Evolutionary conservation across 2,329 filamentous ascomycete genomes (phyloP), one percentile per base, ranked within the genome.

Genomic region (Verticillium albo-atrum): DNA sequence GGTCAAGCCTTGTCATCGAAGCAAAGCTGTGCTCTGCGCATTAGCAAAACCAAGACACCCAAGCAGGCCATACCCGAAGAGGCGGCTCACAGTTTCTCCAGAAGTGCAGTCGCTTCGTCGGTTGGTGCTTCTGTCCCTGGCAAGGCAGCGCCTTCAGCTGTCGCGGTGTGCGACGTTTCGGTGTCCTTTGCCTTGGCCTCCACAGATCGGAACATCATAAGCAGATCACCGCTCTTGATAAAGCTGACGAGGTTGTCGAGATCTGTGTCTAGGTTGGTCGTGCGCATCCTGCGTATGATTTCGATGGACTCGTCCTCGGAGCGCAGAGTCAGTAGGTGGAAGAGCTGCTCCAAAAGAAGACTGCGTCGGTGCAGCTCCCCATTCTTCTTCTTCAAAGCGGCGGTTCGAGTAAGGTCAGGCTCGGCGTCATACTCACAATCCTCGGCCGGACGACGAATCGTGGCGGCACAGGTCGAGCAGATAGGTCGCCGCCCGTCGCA

Each of bases 351-450:
- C 37, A 63, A 60, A 6, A 64, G 59, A 10, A 52, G 35, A 27
- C 58, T n/a, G 6, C 61, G 62, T 3, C 54, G 55, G 26, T 63
- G 62, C 27, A 64, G 27, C 6, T 63, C 62, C 23, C 62, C 61
- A 10, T 62, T 55, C 50, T 51, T 63, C 4, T 60, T 53, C 35
- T 61, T 61, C 26, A 64, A 52, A n/a, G 62, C 62, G 9, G 61
- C 61, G 12, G 60, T 58, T 25, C 61, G 61, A 2, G 62, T 61
- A n/a, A 62, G 54, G 56, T 64, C 62, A 12, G 62, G 62, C 4
- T 61, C 62, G n/a, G 56, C 62, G 10, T 64, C 61, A 23, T 64
- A 64, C 47, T 64, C 62, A 57, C 62, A 64, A 6, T 57, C 37
- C 23, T 52, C 37, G 15, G 51, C 25, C 4, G 51, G 10, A 9